These are phyloP conservation scores for Ustilago crameri DNA, from an alignment of 1,284 basidiomycete species.

Conservation along the genomic window DNA sequence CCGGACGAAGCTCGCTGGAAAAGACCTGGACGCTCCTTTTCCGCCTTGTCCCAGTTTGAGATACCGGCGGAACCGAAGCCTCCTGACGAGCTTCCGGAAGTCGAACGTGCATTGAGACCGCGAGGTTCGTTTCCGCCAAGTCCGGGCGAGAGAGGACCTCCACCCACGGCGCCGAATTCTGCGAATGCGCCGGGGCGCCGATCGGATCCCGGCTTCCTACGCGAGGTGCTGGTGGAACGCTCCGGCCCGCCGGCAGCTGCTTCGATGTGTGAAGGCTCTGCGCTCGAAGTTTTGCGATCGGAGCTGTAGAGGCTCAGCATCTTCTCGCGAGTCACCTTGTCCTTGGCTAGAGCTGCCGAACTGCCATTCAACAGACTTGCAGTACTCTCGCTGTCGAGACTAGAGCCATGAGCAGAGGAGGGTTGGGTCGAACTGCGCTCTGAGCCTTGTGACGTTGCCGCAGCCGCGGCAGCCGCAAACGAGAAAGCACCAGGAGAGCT, in stretches of 20 bases:
- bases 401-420: slow-evolving; percentile 14
- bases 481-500: slow-evolving; percentile 59
- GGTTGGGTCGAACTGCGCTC: slow-evolving; percentile 24
- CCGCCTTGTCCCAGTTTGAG: slow-evolving; percentile 42
- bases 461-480: slow-evolving; percentile 58
- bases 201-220: slow-evolving; percentile 36
- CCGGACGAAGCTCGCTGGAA: slow-evolving; percentile 54
- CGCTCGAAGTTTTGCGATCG: slow-evolving; percentile 38
- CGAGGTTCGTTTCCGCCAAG: slow-evolving; percentile 38
- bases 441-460: slow-evolving; percentile 32
- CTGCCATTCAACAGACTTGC: slow-evolving; percentile 28
- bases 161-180: slow-evolving; percentile 29
- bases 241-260: slow-evolving; percentile 25
- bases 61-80: slow-evolving; percentile 30
- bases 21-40: slow-evolving; percentile 52
- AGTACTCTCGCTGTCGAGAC: slow-evolving; percentile 25
- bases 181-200: slow-evolving; percentile 36
- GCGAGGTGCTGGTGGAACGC: slow-evolving; percentile 37
- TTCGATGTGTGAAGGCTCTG: slow-evolving; percentile 33
- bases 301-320: slow-evolving; percentile 58
- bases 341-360: slow-evolving; percentile 36
- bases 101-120: slow-evolving; percentile 52
- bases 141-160: slow-evolving; percentile 35
- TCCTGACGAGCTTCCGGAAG: slow-evolving; percentile 33
- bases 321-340: slow-evolving; percentile 48